Base-by-base conservation (phyloP, 495 filamentous ascomycete species). In the Podospora didyma region DNA sequence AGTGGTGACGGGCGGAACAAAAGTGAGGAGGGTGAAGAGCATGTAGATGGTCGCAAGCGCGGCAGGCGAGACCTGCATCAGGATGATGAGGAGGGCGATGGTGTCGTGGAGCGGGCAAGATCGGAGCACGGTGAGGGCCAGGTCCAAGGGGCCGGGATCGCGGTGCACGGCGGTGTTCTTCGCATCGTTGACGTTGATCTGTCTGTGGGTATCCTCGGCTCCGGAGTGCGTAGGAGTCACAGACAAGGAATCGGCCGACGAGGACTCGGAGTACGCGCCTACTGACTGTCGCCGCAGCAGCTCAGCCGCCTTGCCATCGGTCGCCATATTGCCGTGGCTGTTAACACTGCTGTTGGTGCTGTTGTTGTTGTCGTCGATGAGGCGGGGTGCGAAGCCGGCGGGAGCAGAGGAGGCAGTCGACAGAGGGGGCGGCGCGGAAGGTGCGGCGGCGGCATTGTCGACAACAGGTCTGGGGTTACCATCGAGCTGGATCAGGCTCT, bases 41-140 rank as follows among this genome's bases (percentile, higher is more conserved):
- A 92, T 86, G 67, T 99, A 95, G 68, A 96, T 89, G 67, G 90
- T 77, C 52, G 91, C 92, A 57, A 97, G 80, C 53, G 96, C 83
- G 62, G 91, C 89, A 22, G 93, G 89, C 23, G 95, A 92, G n/a
- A 96, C 84, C 70, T 96, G 94, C 65, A 99, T 86, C 54, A 99
- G 84, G 69, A 99, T 88, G 71, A 99, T 97, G 69, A 99, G 81
- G 68, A 99, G 96, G 66, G 94, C 92, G 73, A 99, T 89, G 54
- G 94, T 96, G 76, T 99, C 94, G 71, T 89, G 86, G 60, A 96
- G 84, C 22, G 94, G 94, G 65, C 91, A 96, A 23, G 90, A 92
- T 59, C 82, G 82, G 59, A 98, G 83, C 57, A 98, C 94, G 42
- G 93, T 97, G 58, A 89, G 81, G 48, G 86, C 85, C 53, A 92